Evolutionary conservation across 306 rosid species (phyloP).

Genomic region (Cucurbita argyrosperma): DNA sequence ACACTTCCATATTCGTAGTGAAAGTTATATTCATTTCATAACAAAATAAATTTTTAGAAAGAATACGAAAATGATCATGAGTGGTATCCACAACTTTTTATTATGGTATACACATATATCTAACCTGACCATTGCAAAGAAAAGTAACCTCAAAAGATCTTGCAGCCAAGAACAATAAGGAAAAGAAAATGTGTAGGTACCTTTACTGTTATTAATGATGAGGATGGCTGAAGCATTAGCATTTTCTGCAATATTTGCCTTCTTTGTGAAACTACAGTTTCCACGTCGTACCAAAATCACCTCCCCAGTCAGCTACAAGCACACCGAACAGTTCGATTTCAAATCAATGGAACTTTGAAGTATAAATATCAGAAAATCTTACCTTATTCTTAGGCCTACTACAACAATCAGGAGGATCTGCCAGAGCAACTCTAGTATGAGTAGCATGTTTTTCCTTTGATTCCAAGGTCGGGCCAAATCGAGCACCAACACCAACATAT

Average conservation of each 20-base stretch:
- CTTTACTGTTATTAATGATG: slow-evolving; percentile 68
- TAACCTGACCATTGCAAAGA: neutral
- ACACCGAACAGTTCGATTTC: slow-evolving; percentile 23
- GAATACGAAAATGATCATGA: neutral
- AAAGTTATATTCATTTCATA: too few species aligned
- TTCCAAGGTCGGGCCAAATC: slow-evolving; percentile 81
- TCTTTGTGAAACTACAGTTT: slow-evolving; percentile 80
- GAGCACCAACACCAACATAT: slow-evolving; percentile 94
- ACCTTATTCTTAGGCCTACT: slow-evolving; percentile 47
- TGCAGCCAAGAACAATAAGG: neutral
- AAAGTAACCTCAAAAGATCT: neutral
- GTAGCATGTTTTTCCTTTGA: slow-evolving; percentile 83
- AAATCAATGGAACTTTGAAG: slow-evolving; percentile 14
- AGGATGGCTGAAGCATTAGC: slow-evolving; percentile 88
- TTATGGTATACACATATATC: neutral
- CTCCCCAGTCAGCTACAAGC: slow-evolving; percentile 61
- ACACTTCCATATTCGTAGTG: too few species aligned
- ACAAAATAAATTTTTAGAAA: too few species aligned
- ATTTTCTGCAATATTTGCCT: slow-evolving; percentile 79
- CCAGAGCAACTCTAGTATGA: slow-evolving; percentile 74
- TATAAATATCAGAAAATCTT: slow-evolving; percentile 7
- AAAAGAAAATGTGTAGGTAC: slow-evolving; percentile 21
- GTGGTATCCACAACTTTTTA: neutral
- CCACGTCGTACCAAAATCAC: slow-evolving; percentile 85
- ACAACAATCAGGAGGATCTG: slow-evolving; percentile 97